Conservation (phyloP, 2,329 filamentous ascomycete genomes). For the Cryphonectria radicalis region DNA sequence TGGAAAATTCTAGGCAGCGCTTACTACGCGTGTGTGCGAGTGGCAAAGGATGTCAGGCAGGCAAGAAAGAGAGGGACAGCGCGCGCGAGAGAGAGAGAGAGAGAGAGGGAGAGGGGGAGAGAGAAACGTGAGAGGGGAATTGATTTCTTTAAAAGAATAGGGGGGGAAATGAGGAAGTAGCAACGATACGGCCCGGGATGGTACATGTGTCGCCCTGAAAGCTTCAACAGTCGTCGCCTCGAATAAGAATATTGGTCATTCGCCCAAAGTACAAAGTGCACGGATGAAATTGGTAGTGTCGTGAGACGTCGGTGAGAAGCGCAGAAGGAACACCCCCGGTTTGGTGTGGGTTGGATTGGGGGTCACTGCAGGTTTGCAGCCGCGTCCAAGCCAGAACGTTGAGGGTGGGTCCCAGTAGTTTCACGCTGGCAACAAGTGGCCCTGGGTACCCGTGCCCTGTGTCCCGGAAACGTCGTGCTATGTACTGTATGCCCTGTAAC, state of each 20-base stretch:
- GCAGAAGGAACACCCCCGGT: background rate
- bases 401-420: background rate
- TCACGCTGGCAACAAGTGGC: background rate
- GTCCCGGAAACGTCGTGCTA: too few relatives aligned
- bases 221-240: background rate
- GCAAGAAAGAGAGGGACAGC: too few relatives aligned
- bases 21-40: slow-evolving; percentile 1
- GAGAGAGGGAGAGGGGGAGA: too few relatives aligned
- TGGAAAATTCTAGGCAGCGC: background rate
- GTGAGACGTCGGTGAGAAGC: slow-evolving; percentile 6
- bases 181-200: background rate
- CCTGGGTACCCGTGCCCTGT: background rate
- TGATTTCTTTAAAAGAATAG: background rate
- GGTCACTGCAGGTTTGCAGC: background rate
- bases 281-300: background rate
- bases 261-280: slow-evolving; percentile 1
- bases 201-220: background rate
- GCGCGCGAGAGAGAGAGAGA: too few relatives aligned
- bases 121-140: background rate
- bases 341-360: background rate
- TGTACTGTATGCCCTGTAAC: background rate
- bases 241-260: background rate
- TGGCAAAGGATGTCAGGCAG: background rate
- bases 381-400: slow-evolving; percentile 8
- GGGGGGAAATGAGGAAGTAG: background rate